Evolutionary conservation across 352 stramenopile genomes (phyloP), one percentile per base, ranked within the genome.

Genomic region (Aphanomyces invadans): DNA sequence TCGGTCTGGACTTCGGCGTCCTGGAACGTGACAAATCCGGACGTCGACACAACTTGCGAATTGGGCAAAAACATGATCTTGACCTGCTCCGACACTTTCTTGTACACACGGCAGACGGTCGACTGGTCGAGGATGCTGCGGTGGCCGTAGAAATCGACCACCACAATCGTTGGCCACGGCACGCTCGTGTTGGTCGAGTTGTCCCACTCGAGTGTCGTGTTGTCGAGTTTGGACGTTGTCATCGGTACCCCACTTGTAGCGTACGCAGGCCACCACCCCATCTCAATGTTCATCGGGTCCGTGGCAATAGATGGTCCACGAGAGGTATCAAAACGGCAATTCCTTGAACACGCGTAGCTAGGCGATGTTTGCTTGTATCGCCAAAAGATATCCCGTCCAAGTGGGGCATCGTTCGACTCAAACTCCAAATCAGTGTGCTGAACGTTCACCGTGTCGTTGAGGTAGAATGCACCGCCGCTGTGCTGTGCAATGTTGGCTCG

Each of bases 181-280:
- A 62, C 63, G 5, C 53, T 54, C 9, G 29, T 32, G 7, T 33
- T 10, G 11, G 55, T 65, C 2, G 51, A 5, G 2, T 19, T 39
- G n/a, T 62, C 42, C 26, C 59, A 63, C 57, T 33, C 46, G 28
- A 33, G 31, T 19, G 45, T 73, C 53, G 31, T 45, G 38, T 62
- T 61, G 65, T 23, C 69, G 29, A 28, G 28, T 29, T 57, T 29
- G 28, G 36, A 21, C 48, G 48, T 39, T 1, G 75, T 73, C 21
- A 89, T 32, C 26, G 73, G 77, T 2, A 90, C 80, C 23, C 80
- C 82, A 56, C 80, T 89, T 0, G 76, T 89, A 2, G 88, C 80
- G n/a, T 21, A 74, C 0, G 32, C 7, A 3, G 82, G 82, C 82
- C 82, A 89, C 79, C 79, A 89, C 3, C 79, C 82, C 2, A 56